Evolutionary conservation across 805 yeast species (phyloP).

Genomic region (Myxozyma kluyveri): DNA sequence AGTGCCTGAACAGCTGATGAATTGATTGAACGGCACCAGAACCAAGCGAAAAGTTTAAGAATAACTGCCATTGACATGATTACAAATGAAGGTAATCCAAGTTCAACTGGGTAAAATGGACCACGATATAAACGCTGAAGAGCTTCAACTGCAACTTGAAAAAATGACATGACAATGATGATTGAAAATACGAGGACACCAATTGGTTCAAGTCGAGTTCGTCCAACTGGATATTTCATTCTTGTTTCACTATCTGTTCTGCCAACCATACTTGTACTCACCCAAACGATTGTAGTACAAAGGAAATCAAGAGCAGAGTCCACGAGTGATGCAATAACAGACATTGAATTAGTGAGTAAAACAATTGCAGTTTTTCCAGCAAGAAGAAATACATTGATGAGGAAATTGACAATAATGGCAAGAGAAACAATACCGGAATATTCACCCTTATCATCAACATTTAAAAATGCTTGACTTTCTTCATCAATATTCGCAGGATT

Average conservation of each 20-base stretch:
- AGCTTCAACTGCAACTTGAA: conserved; percentile 70
- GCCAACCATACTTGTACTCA: conserved; percentile 42
- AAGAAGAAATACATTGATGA: conserved; percentile 50
- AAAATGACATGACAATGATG: conserved; percentile 65
- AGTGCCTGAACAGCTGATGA: conserved; percentile 73
- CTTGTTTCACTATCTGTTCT: conserved; percentile 5
- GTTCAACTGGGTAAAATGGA: conserved; percentile 40
- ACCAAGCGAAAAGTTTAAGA: conserved; percentile 58
- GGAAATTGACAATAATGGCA: conserved; percentile 65
- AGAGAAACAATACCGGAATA: conserved; percentile 47
- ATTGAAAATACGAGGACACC: conserved; percentile 76
- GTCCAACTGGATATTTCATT: conserved; percentile 56
- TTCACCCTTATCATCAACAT: conserved; percentile 46
- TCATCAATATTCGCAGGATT: conserved; percentile 61
- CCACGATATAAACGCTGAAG: conserved; percentile 45
- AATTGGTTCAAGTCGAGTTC: conserved; percentile 70
- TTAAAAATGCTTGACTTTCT: conserved; percentile 56
- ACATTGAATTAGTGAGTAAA: conserved; percentile 64
- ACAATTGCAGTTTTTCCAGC: conserved; percentile 56
- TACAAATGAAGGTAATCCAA: conserved; percentile 49
- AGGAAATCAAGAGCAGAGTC: conserved; percentile 73
- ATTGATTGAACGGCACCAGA: conserved; percentile 58
- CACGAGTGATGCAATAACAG: conserved; percentile 73
- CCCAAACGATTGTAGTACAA: conserved; percentile 69
- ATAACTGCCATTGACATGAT: conserved; percentile 66